Evolutionary conservation across 148 eudicot species (phyloP).

Genomic region (Oxyria digyna): DNA sequence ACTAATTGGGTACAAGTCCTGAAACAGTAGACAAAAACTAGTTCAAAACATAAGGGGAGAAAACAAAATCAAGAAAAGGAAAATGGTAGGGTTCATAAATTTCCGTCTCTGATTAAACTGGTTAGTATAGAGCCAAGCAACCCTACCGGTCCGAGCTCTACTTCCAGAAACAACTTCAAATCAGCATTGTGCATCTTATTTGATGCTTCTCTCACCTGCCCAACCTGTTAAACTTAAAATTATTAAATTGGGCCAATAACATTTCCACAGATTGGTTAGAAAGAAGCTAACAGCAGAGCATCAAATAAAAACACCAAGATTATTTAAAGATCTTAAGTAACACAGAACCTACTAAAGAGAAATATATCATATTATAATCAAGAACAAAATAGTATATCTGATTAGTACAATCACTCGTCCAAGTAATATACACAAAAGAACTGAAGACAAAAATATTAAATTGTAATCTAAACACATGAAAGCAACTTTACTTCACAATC

Average conservation of each 20-base stretch:
- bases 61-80: background rate
- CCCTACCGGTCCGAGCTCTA: conserved; percentile 64
- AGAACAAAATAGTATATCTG: background rate
- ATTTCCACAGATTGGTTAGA: background rate
- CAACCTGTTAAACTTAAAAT: conserved; percentile 42
- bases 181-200: conserved; percentile 70
- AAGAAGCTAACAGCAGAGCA: background rate
- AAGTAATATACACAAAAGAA: background rate
- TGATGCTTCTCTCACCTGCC: conserved; percentile 70
- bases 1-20: conserved; percentile 61
- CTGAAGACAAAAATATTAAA: background rate
- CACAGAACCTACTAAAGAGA: background rate
- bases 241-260: background rate
- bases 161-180: conserved; percentile 75
- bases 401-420: background rate
- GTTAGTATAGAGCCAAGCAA: background rate
- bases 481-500: background rate
- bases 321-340: background rate
- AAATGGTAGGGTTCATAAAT: background rate
- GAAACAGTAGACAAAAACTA: conserved; percentile 9
- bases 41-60: background rate
- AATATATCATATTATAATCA: background rate
- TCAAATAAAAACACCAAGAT: background rate
- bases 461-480: background rate
- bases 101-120: background rate